Base-by-base conservation (phyloP, 225 moss, liverwort and hornwort species). In the Ulota crispa region DNA sequence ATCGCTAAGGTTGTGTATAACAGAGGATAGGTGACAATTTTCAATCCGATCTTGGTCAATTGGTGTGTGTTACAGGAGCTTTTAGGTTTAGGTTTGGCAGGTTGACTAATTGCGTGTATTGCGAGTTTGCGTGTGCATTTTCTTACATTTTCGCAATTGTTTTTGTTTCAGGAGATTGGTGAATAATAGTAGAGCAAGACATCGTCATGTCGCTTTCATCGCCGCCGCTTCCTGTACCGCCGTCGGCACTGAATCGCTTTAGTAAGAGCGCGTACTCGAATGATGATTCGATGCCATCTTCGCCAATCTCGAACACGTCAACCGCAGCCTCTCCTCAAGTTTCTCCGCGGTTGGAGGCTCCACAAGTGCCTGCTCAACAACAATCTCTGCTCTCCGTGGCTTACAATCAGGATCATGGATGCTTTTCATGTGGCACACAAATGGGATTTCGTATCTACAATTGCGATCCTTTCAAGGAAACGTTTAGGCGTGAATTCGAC, bases 371-470 rank as follows among this genome's bases (percentile, higher is more conserved):
- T 70, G 73, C 80, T 32, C 85, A 91, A 39, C 86, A 88, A 57
- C 80, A 83, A 55, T 70, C 88, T 60, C 68, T 89, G 50, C 89
- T 93, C 28, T 93, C 87, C 32, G 85, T 89, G 52, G 87, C 84
- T 34, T 93, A 91, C 71, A 91, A 93, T 37, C 89, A 93, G 74
- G 92, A 93, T 31, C 85, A 92, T 78, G 92, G 92, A 30, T 92
- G 92, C 83, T 92, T 92, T 82, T 86, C 91, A 31, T 92, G 91
- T 76, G 91, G 91, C 63, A 92, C 89, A 27, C 87, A 92, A 64
- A 91, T 85, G 21, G 91, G 91, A 19, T 92, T 92, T 80, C 89
- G 92, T 53, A 90, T 92, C 68, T 91, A 87, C 72, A 92, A 92
- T 32, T 91, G 91, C 36, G 89, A 92, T 66, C 92, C 92, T 3